A percentile compares a stretch with the other conserved stretches of the same genome.
phyloP scores from a whole-genome alignment of 345 rosid genomes.

The Citrus medica region DNA sequence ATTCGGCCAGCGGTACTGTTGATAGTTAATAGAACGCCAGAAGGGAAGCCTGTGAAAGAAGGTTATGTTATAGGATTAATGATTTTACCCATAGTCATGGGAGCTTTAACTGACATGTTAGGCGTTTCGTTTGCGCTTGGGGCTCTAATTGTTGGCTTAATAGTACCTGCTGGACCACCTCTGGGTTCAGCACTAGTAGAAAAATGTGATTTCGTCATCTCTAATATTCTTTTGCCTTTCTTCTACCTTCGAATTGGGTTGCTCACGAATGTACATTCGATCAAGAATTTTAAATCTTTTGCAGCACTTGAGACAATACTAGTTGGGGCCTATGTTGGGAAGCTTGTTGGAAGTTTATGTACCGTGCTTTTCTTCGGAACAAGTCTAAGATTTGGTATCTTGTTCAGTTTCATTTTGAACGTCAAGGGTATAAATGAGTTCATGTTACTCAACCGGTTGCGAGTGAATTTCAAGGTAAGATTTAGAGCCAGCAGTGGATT shows the following conservation, averaged over 20 bases:
- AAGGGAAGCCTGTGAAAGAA: conserved; percentile 21
- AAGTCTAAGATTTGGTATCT: conserved; percentile 5
- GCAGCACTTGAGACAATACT: not conserved
- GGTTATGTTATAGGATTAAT: not conserved
- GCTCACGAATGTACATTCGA: not conserved
- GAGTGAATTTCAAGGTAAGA: not conserved
- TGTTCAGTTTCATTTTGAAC: conserved; percentile 28
- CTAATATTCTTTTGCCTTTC: conserved; percentile 25
- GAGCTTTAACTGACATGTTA: not conserved
- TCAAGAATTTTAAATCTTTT: not conserved
- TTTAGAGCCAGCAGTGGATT: not conserved
- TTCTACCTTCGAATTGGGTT: conserved; percentile 18
- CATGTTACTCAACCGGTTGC: not conserved
- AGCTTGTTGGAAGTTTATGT: conserved; percentile 9
- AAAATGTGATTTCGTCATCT: conserved; percentile 19
- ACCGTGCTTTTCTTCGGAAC: not conserved
- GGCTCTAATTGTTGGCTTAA: conserved; percentile 15
- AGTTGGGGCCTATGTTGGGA: not conserved
- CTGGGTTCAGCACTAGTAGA: conserved; percentile 28
- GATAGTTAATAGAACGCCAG: conserved; percentile 14
- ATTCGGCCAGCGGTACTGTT: conserved; percentile 10
- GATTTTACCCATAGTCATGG: conserved; percentile 7
- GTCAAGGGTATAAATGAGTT: conserved; percentile 22
- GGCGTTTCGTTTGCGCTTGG: conserved; percentile 14
- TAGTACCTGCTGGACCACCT: conserved; percentile 31